Base-by-base conservation (phyloP, 768 basidiomycete genomes). In the Leucocoprinus leucothites region DNA sequence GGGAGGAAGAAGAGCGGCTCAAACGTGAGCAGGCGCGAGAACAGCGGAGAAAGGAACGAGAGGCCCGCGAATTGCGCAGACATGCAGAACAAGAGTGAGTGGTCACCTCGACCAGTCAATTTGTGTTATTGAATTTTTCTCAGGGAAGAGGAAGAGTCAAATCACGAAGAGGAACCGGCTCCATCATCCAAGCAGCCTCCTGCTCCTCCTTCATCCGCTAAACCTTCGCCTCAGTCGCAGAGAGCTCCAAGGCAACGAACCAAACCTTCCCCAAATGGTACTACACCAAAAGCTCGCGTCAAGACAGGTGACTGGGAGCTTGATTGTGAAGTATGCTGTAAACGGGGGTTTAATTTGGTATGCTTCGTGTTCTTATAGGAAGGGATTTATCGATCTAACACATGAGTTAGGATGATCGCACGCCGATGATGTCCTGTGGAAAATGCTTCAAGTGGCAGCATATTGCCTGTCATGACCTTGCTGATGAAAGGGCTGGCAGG, bases 361-460 rank as follows among this genome's bases (percentile, higher is more conserved):
- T 57, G 84, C 73, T 19, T 24, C 52, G 31, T 52, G 26, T 19
- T 7, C 11, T 14, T 19, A 24, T 2, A 19, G 18, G 16, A 22
- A 49, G n/a, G 38, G 11, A 38, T n/a, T 35, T 9, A n/a, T 19
- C 36, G 19, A 36, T 9, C 18, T 52, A 26, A 49, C 31, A 19
- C 56, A 61, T 40, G 38, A 62, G 46, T 9, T 57, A 94, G 93
- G 90, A 94, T 57, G 91, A 92, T 57, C 88, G 85, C 9, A 72
- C 76, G 9, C 84, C 89, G 2, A 79, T 96, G 71, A 82, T 93
- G 65, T 91, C 83, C 35, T 97, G 94, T 64, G 90, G 89, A 21
- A 65, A 70, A 25, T 97, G 94, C 68, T 80, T 77, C 13, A 84
- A 84, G 67, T 97, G 94, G 94, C 94, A 96, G 62, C 94, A 97